Conservation (phyloP, 192 early-diverging fungal genomes). For the Backusella tuberculispora region DNA sequence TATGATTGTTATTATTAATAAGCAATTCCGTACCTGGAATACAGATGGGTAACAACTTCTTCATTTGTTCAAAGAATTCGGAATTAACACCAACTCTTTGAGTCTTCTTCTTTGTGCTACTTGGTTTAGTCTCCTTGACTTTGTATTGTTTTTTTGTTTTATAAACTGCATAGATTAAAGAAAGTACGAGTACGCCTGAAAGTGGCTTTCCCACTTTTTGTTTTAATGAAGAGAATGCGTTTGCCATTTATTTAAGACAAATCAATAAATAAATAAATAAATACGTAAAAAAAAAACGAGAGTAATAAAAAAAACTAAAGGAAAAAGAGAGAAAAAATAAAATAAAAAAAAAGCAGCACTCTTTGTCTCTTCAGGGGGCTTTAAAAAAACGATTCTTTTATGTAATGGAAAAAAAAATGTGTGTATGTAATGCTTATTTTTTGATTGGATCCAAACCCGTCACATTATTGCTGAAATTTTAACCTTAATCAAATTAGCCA, state of each 20-base stretch:
- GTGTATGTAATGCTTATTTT: not conserved
- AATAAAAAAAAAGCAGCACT: too few species aligned
- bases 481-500: not conserved
- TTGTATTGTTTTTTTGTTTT: slow-evolving; percentile 13
- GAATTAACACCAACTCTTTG: slow-evolving; percentile 57
- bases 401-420: not conserved
- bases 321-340: not conserved
- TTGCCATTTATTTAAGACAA: slow-evolving; percentile 4
- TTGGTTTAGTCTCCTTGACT: not conserved
- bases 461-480: not conserved
- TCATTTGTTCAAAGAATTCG: slow-evolving; percentile 60
- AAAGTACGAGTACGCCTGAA: slow-evolving; percentile 11
- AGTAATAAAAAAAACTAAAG: not conserved
- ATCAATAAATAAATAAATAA: not conserved
- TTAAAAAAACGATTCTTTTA: not conserved
- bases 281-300: slow-evolving; percentile 6
- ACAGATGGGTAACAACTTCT: slow-evolving; percentile 59
- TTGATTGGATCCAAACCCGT: slow-evolving; percentile 1
- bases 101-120: not conserved
- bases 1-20: too few species aligned
- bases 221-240: slow-evolving; percentile 22
- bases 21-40: slow-evolving; percentile 50
- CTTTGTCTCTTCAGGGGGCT: not conserved
- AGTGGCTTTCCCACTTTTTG: not conserved
- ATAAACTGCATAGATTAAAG: slow-evolving; percentile 24